These are phyloP conservation scores for Pugionium dolabratum DNA, from an alignment of 345 rosid species.

Conservation along the genomic window DNA sequence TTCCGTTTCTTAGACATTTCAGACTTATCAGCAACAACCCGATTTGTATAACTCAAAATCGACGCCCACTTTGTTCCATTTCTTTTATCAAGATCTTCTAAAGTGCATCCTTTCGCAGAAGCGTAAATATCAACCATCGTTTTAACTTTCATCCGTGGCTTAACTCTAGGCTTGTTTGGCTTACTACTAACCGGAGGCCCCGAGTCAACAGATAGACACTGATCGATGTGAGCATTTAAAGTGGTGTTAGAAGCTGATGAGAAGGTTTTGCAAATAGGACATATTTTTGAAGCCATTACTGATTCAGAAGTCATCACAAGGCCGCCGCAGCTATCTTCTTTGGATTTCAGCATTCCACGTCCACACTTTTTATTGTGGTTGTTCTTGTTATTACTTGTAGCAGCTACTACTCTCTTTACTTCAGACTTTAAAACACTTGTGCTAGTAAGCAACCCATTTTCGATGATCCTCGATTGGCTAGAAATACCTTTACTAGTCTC, in stretches of 20 bases:
- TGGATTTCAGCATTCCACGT: constrained; percentile 62
- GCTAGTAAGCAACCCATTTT: constrained; percentile 59
- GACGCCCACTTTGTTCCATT: constrained; percentile 57
- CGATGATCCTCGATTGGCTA: constrained; percentile 45
- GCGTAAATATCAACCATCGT: constrained; percentile 81
- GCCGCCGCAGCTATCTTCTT: constrained; percentile 54
- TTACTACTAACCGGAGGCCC: constrained; percentile 58
- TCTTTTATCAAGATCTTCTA: constrained; percentile 90
- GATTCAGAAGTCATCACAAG: constrained; percentile 48
- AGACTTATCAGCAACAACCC: constrained; percentile 42
- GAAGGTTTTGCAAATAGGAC: constrained; percentile 98
- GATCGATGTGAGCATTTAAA: constrained; percentile 98
- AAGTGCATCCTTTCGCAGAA: constrained; percentile 64
- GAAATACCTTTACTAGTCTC: constrained; percentile 42
- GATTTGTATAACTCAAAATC: constrained; percentile 45
- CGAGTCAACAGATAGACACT: constrained; percentile 82
- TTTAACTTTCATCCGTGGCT: constrained; percentile 65
- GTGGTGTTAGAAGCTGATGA: constrained; percentile 96
- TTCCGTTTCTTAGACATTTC: constrained; percentile 51
- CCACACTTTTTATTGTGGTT: constrained; percentile 64
- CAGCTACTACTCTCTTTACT: constrained; percentile 42
- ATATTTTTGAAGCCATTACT: constrained; percentile 61
- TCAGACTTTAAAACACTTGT: constrained; percentile 56
- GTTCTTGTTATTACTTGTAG: constrained; percentile 43
- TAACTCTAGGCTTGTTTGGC: constrained; percentile 64